These are phyloP conservation scores for Grigorovia yakushimaensis DNA, from an alignment of 805 yeast species.

Conservation along the genomic window DNA sequence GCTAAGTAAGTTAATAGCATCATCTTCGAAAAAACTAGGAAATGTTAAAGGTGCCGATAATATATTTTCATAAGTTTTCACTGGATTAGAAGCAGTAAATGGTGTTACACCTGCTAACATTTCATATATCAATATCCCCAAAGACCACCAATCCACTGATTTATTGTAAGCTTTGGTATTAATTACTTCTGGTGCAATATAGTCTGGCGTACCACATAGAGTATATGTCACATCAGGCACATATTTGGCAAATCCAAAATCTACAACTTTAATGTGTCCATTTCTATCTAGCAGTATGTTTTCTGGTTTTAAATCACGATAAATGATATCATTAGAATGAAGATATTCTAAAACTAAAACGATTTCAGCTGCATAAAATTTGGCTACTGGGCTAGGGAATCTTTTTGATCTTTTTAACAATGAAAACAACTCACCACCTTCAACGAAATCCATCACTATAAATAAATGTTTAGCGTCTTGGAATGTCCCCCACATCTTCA, in stretches of 20 bases:
- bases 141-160: constrained; percentile 97
- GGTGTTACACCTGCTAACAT: constrained; percentile 96
- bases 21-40: constrained; percentile 68
- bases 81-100: constrained; percentile 83
- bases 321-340: constrained; percentile 76
- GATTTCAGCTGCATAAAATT: constrained; percentile 92
- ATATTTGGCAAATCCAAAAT: constrained; percentile 91
- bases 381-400: constrained; percentile 93
- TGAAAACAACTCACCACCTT: constrained; percentile 90
- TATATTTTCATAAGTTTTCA: constrained; percentile 91
- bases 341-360: constrained; percentile 74
- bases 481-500: constrained; percentile 95
- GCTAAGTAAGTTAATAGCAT: constrained; percentile 63
- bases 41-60: constrained; percentile 68
- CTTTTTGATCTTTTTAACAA: constrained; percentile 78
- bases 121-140: constrained; percentile 84
- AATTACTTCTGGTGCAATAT: constrained; percentile 93
- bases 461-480: constrained; percentile 78
- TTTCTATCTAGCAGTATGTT: constrained; percentile 78
- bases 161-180: constrained; percentile 90
- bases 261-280: constrained; percentile 88
- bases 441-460: constrained; percentile 95
- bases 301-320: constrained; percentile 89
- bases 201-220: constrained; percentile 91
- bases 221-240: constrained; percentile 90